A percentile compares a stretch with the other conserved stretches of the same genome.
phyloP scores from a whole-genome alignment of 2,329 filamentous ascomycete genomes.

The Neonectria ditissima region DNA sequence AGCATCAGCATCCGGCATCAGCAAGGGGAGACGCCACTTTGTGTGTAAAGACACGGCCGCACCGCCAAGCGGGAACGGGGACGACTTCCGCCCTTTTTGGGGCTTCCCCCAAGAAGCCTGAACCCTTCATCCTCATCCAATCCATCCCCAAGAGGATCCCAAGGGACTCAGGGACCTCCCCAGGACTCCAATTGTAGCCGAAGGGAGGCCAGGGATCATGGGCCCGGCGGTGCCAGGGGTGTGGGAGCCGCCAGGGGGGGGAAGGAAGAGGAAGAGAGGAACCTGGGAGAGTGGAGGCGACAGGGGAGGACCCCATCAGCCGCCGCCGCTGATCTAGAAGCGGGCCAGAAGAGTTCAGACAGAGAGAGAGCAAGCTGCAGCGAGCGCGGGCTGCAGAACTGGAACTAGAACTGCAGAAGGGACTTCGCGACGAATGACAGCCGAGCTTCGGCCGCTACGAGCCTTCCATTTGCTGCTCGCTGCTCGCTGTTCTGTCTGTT shows the following conservation, averaged over 20 bases:
- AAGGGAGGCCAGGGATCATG: constrained; percentile 33
- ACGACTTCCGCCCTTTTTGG: constrained; percentile 12
- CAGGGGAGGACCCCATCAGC: constrained; percentile 38
- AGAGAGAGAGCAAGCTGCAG: constrained; percentile 36
- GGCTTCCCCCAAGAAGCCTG: constrained; percentile 10
- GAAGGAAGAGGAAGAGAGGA: too few relatives aligned
- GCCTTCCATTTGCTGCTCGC: too few relatives aligned
- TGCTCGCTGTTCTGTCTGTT: too few relatives aligned
- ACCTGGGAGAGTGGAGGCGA: constrained; percentile 7
- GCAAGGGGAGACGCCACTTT: constrained; percentile 13
- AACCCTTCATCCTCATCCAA: constrained; percentile 22
- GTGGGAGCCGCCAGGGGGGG: constrained; percentile 28
- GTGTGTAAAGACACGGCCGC: constrained; percentile 8
- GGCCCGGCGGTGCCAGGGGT: constrained; percentile 32
- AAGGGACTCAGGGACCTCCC: constrained; percentile 25
- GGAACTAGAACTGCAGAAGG: too few relatives aligned
- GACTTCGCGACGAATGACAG: constrained; percentile 40
- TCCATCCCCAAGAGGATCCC: constrained; percentile 16
- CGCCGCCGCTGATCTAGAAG: constrained; percentile 48
- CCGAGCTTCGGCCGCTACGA: constrained; percentile 44
- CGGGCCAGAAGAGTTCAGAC: constrained; percentile 44
- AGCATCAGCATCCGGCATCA: constrained; percentile 11
- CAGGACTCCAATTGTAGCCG: constrained; percentile 11
- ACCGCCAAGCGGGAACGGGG: not conserved
- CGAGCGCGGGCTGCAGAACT: too few relatives aligned